Conservation (phyloP, 163 green algal genomes). For the Trebouxia gelatinosa region DNA sequence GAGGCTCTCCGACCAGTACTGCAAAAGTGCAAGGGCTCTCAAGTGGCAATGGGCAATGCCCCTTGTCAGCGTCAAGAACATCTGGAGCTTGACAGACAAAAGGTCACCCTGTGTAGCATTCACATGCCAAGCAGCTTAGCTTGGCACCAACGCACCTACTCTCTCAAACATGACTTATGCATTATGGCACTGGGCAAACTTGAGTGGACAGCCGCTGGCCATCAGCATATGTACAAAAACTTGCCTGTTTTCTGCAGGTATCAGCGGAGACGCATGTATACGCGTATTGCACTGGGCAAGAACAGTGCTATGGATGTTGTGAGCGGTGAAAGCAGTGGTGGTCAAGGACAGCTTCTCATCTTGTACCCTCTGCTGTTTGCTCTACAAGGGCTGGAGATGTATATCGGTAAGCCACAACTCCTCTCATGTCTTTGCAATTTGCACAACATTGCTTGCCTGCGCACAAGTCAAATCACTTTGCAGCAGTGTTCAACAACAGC, state of each 20-base stretch:
- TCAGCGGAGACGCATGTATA: slow-evolving; percentile 96
- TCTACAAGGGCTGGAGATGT: slow-evolving; percentile 56
- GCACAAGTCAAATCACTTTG: too few species aligned
- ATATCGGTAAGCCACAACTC: slow-evolving; percentile 52
- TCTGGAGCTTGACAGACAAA: too few species aligned
- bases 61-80: too few species aligned
- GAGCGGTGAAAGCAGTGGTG: slow-evolving; percentile 77
- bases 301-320: slow-evolving; percentile 93
- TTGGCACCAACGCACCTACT: too few species aligned
- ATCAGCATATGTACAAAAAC: background rate
- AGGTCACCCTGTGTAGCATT: too few species aligned
- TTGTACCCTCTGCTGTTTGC: slow-evolving; percentile 93
- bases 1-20: too few species aligned
- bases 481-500: background rate
- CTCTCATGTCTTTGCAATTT: background rate
- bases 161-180: too few species aligned
- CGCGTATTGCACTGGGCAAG: slow-evolving; percentile 94
- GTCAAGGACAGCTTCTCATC: slow-evolving; percentile 80
- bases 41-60: too few species aligned
- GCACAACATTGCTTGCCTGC: background rate
- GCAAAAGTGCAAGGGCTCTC: too few species aligned
- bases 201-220: too few species aligned
- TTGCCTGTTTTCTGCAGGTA: slow-evolving; percentile 63
- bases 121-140: too few species aligned
- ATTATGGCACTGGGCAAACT: too few species aligned